Evolutionary conservation across 108 stramenopile genomes (phyloP), one percentile per base, ranked within the genome.

Genomic region (Nitzschia palea): DNA sequence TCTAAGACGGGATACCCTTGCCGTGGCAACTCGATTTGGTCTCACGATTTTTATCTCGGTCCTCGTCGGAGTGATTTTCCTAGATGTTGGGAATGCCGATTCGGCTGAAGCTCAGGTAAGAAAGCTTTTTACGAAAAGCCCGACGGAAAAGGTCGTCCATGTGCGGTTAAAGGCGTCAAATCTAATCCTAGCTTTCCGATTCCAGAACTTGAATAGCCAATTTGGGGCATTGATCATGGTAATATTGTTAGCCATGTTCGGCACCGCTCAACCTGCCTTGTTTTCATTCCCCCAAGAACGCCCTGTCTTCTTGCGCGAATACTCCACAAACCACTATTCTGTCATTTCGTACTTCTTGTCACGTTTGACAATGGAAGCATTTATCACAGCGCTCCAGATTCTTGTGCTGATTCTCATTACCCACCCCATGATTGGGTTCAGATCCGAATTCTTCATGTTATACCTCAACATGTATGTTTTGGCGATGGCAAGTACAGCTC

Each of bases 281-380:
- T 58, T 93, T 42, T 73, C 83, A 2, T 91, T 93, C 55, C 91
- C 95, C 8, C 77, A 88, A 43, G 89, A 95, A 74, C 81, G 95
- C 8, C 95, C 95, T 34, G 87, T 91, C 5, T 95, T 95, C 72
- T 63, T 95, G 2, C 71, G 95, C 34, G 95, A 95, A 64, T 95
- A 91, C 65, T 82, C 86, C n/a, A 93, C 89, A 26, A 89, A 89
- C 51, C 91, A 90, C 48, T 95, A 93, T 62, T 53, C 71, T 26
- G 86, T 86, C 31, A 25, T 80, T 23, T 48, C 93, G 9, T 94
- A 94, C 71, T 90, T 91, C 62, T 18, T 77, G 40, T 81, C 86
- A 22, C 76, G 84, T 15, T 68, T 89, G 22, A 61, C 80, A 0
- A 76, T 83, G 61, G 91, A 93, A 59, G 67, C 79, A 20, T 18